Evolutionary conservation across 2,329 filamentous ascomycete species (phyloP).

Genomic region (Fusarium heterosporum): DNA sequence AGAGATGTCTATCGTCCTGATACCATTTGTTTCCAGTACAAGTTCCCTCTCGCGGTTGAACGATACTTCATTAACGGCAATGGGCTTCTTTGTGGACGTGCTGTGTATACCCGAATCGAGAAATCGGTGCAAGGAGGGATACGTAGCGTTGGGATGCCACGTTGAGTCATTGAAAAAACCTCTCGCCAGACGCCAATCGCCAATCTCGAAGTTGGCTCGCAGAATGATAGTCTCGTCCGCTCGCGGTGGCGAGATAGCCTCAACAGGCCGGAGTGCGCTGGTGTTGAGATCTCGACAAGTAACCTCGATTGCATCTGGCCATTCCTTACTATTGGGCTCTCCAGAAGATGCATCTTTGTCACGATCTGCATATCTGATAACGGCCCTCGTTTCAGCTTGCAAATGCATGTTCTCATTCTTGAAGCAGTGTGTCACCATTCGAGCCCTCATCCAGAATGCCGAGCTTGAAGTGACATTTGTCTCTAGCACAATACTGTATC

Average conservation of each 20-base stretch:
- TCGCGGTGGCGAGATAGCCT: conserved; percentile 52
- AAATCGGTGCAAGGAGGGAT: conserved; percentile 53
- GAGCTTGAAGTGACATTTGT: conserved; percentile 65
- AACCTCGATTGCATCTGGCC: conserved; percentile 60
- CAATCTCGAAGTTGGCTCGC: conserved; percentile 67
- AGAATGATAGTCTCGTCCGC: conserved; percentile 58
- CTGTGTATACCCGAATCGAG: conserved; percentile 43
- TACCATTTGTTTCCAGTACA: conserved; percentile 62
- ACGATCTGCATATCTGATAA: conserved; percentile 48
- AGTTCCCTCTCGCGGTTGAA: conserved; percentile 52
- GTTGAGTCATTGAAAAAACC: conserved; percentile 67
- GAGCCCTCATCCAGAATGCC: conserved; percentile 73
- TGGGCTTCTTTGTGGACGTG: conserved; percentile 15
- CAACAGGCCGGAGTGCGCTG: conserved; percentile 56
- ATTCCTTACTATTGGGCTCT: conserved; percentile 58
- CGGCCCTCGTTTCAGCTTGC: conserved; percentile 47
- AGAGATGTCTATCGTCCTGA: conserved; percentile 66
- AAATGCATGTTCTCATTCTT: conserved; percentile 49
- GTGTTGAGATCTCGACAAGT: conserved; percentile 67
- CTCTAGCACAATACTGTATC: conserved; percentile 75
- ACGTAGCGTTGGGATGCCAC: conserved; percentile 56
- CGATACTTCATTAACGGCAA: conserved; percentile 48
- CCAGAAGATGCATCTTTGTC: background rate
- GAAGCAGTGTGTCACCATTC: conserved; percentile 57
- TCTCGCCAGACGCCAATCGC: conserved; percentile 63